Base-by-base conservation (phyloP, 73 alveolate species). In the Blepharisma japonicum region DNA sequence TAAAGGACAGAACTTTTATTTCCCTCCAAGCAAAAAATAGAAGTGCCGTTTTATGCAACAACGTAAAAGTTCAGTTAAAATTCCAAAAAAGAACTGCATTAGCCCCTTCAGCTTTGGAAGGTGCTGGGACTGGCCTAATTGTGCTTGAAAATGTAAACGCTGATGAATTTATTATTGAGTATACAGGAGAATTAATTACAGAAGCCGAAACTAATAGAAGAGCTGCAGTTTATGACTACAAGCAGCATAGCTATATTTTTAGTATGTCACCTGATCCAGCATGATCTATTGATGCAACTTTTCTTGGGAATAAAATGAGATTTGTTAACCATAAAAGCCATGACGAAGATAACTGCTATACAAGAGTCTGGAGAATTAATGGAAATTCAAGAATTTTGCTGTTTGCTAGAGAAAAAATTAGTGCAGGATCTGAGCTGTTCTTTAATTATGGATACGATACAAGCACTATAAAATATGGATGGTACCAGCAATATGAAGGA, bases 181-280 rank as follows among this genome's bases (percentile, higher is more conserved):
- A 61, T 25, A 61, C 74, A 20, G 74, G 74, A 18, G 74, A 61
- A 25, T 9, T 61, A 20, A 61, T 61, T 9, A 25, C 47, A 14
- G 74, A 61, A 61, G 74, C 74, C 47, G 74, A 61, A 61, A 61
- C 47, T 39, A 39, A 61, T 14, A 61, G 74, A 61, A 61, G 74
- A 61, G 74, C 74, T 20, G 74, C 74, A 61, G 47, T 25, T 14
- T 61, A 61, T 25, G 74, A 61, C 47, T 61, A 61, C 47, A 14
- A 25, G 11, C 74, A 61, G 2, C 74, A 61, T 61, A 14, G 47
- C 47, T 61, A 18, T 25, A 61, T 61, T 18, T 61, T 61, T 25
- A 61, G 74, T 61, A 8, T 61, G 14, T 14, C 47, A 2, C 74
- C 74, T 61, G 74, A 61, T 25, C 14, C 47, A 25, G 18, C 47